Percentiles rank a stretch among this genome's conserved stretches.
phyloP scores from a whole-genome alignment of 2,329 filamentous ascomycete genomes.

The Diaporthe australafricana region DNA sequence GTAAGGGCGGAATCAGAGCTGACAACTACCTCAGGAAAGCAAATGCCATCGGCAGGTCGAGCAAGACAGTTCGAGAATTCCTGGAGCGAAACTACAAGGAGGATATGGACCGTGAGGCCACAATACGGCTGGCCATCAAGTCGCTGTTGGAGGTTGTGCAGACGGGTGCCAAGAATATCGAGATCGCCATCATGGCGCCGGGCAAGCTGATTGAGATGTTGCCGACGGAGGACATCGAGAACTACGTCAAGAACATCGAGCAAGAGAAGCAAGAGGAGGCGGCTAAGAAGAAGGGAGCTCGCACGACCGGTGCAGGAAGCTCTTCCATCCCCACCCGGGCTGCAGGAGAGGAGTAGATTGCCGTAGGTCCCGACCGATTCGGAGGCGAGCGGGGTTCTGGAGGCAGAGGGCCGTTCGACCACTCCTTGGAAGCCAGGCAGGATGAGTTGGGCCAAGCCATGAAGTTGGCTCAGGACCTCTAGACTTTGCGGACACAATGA shows the following conservation, averaged over 20 bases:
- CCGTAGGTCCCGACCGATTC: not conserved
- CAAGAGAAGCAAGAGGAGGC: constrained; percentile 99
- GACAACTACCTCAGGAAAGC: constrained; percentile 79
- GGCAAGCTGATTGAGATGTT: constrained; percentile 93
- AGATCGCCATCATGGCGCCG: constrained; percentile 97
- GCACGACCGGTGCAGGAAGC: constrained; percentile 75
- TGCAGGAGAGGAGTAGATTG: constrained; percentile 47
- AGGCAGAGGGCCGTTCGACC: not conserved
- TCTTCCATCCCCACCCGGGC: constrained; percentile 80
- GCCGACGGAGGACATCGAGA: constrained; percentile 94
- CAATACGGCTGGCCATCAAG: constrained; percentile 97
- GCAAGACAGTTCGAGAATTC: constrained; percentile 99
- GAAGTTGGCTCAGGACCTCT: not conserved
- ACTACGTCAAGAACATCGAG: constrained; percentile 98
- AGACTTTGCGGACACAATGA: constrained; percentile 28
- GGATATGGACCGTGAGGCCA: constrained; percentile 95
- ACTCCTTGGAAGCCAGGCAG: not conserved
- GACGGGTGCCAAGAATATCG: constrained; percentile 99
- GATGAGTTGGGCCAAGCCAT: not conserved
- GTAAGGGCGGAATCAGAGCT: constrained; percentile 10
- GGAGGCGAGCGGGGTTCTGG: not conserved
- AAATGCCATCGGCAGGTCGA: constrained; percentile 97
- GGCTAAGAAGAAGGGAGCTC: constrained; percentile 92
- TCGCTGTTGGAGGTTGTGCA: constrained; percentile 97
- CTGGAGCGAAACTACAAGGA: constrained; percentile 99